These are phyloP conservation scores for Boletus edulis DNA, from an alignment of 768 basidiomycete species.

Conservation along the genomic window DNA sequence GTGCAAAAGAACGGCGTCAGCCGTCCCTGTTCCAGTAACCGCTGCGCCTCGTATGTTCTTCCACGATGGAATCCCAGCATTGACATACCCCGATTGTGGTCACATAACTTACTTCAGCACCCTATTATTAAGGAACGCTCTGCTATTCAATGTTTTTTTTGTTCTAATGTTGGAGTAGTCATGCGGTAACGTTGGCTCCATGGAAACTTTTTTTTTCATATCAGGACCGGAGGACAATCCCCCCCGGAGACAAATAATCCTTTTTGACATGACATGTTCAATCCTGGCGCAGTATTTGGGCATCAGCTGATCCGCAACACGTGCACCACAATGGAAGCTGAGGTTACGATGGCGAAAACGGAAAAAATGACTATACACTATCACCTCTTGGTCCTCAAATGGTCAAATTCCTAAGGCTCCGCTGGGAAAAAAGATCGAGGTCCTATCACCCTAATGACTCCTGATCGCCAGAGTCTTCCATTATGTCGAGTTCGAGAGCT, in stretches of 20 bases:
- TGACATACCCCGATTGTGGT: conserved; percentile 24
- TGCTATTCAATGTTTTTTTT: conserved; percentile 23
- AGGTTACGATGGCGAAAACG: conserved; percentile 25
- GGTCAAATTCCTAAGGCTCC: conserved; percentile 22
- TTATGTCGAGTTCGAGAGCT: conserved; percentile 24
- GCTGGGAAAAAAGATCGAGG: conserved; percentile 19
- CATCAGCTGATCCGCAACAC: conserved; percentile 27
- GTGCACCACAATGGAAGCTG: conserved; percentile 33
- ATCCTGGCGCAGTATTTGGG: conserved; percentile 19
- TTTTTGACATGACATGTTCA: conserved; percentile 18
- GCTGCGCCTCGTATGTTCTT: conserved; percentile 28
- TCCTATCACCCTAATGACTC: conserved; percentile 20
- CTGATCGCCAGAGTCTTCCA: conserved; percentile 33
- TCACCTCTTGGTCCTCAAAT: conserved; percentile 18
- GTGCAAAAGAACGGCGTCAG: conserved; percentile 10
- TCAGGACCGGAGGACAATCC: conserved; percentile 19
- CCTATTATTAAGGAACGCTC: conserved; percentile 32
- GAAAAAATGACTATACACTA: conserved; percentile 16
- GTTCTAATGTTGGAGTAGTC: conserved; percentile 21
- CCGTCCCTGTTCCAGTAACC: conserved; percentile 18
- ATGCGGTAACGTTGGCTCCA: conserved; percentile 18
- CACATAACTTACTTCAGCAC: conserved; percentile 22
- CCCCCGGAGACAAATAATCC: conserved; percentile 25
- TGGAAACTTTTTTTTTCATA: conserved; percentile 33
- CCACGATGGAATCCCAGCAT: conserved; percentile 23